These are phyloP conservation scores for Rhododendron vialii DNA, from an alignment of 148 eudicot genomes.

Conservation along the genomic window DNA sequence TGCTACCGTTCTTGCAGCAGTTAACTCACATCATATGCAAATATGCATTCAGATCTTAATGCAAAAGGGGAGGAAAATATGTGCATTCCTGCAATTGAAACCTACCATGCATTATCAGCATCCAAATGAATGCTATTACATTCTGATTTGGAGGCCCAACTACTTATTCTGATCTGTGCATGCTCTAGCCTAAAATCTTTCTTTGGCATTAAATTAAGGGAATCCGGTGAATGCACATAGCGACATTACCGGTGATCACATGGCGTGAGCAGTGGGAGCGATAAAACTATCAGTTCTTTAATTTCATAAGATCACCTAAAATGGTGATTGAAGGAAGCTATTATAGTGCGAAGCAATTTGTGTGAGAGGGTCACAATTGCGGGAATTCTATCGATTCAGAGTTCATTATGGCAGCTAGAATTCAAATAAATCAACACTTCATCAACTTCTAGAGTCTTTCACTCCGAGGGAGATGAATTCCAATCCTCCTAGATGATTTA, in stretches of 20 bases:
- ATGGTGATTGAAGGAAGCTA: not conserved
- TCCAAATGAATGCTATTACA: not conserved
- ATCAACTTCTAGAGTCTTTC: not conserved
- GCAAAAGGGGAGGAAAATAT: not conserved
- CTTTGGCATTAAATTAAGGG: not conserved
- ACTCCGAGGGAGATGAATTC: not conserved
- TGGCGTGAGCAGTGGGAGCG: not conserved
- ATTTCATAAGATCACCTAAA: not conserved
- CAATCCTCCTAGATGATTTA: not conserved
- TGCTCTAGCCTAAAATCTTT: not conserved
- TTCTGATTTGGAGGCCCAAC: not conserved
- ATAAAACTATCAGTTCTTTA: not conserved
- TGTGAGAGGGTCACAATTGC: not conserved
- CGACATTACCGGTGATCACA: not conserved
- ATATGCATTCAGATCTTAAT: not conserved
- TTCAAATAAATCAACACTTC: not conserved
- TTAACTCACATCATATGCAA: not conserved
- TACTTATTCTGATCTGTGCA: not conserved
- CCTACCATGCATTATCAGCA: not conserved
- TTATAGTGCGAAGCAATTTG: not conserved
- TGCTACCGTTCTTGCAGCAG: not conserved
- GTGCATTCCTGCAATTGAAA: not conserved
- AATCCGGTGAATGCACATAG: not conserved
- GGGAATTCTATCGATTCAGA: not conserved
- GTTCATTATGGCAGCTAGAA: not conserved